Percentiles rank a stretch among this genome's conserved stretches.
phyloP scores from a whole-genome alignment of 441 rosid species.

The Aleurites moluccanus region DNA sequence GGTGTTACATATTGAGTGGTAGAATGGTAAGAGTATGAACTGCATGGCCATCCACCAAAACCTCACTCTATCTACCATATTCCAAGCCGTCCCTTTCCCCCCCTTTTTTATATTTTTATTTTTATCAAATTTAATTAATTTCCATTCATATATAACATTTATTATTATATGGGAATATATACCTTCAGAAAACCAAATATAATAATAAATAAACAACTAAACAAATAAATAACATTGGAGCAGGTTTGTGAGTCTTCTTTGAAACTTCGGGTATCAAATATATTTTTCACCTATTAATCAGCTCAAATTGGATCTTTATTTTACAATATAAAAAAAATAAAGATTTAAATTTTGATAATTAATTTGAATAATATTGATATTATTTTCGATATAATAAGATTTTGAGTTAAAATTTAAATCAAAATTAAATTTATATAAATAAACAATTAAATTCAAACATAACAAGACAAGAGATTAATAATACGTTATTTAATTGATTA shows the following conservation, averaged over 20 bases:
- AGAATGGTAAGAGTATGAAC: neutral
- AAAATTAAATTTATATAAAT: too few relatives aligned
- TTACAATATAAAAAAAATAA: too few relatives aligned
- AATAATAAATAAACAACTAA: neutral
- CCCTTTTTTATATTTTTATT: conserved; percentile 18
- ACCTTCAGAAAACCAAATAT: conserved; percentile 19
- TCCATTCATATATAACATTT: neutral
- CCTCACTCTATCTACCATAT: conserved; percentile 31
- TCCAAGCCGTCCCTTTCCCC: conserved; percentile 16
- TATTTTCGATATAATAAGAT: too few relatives aligned
- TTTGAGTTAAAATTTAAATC: too few relatives aligned
- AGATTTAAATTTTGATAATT: too few relatives aligned
- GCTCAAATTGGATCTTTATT: too few relatives aligned
- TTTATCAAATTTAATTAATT: neutral
- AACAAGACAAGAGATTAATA: too few relatives aligned
- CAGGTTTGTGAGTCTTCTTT: conserved; percentile 29
- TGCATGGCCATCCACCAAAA: conserved; percentile 25
- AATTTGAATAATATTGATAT: too few relatives aligned
- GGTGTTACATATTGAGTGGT: conserved; percentile 11
- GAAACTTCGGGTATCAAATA: conserved; percentile 18
- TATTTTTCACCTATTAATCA: too few relatives aligned
- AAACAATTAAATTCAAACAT: too few relatives aligned
- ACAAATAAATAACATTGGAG: neutral
- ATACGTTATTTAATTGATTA: too few relatives aligned
- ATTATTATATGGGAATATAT: too few relatives aligned